Evolutionary conservation across 2,329 filamentous ascomycete genomes (phyloP), one percentile per base, ranked within the genome.

Genomic region (Pseudocercospora crystallina): DNA sequence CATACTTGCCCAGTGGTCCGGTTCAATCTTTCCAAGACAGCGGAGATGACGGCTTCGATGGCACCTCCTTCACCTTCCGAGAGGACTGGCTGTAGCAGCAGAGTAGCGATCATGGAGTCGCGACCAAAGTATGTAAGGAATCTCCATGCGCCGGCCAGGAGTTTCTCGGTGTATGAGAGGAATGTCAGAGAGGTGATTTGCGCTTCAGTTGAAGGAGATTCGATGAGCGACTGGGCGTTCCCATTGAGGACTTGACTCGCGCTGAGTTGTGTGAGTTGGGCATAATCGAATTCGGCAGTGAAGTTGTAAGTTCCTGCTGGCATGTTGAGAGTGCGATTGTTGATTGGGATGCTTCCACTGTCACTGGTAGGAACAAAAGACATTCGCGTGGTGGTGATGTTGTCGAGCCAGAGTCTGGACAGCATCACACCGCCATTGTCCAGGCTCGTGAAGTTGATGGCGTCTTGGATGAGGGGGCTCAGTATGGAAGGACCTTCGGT

Each of bases 71-170:
- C 69, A 0, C 80, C 81, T 37, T 75, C 70, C 43, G 79, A 83
- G 1, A 86, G 69, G 0, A 85, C 72, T 0, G 80, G 76, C 49
- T 82, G 76, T 29, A 85, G 69, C 0, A 86, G 69, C 0, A 86
- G 72, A 11, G 79, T 71, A 1, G 80, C 73, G 34, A 86, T 83
- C 74, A 85, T 82, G 53, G 77, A 82, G 60, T 87, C 83, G 9
- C 83, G 76, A 0, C 82, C 83, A 66, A 86, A 86, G 60, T 86
- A 86, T 0, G 83, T 86, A 38, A 86, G 65, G 58, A 85, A 86
- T 1, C 82, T 71, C 83, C 82, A 86, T 3, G 80, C 81, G 9
- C 83, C 83, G 1, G 84, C 83, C 2, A 84, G 71, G 0, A 86
- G 70, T 57, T 86, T 86, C 30, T 81, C 71, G 0, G 73, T 79